Evolutionary conservation across 1,284 basidiomycete genomes (phyloP), one percentile per base, ranked within the genome.

Genomic region (Macrocybe sp.): DNA sequence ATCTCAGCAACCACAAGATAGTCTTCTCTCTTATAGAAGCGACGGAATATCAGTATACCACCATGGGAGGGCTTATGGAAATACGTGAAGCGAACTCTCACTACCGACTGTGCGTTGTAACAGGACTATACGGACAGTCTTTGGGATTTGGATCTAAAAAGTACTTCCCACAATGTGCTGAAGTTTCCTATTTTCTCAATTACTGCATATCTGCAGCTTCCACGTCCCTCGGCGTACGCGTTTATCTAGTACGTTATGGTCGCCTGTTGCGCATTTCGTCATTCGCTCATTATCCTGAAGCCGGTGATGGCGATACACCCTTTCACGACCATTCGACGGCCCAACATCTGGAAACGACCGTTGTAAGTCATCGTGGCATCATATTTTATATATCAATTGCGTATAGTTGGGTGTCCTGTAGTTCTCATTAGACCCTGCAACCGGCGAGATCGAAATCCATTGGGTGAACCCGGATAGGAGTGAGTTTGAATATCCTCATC

Each of bases 401-500:
- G n/a, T 35, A 16, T 14, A 14, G 2, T 12, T 36, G 2, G 1
- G 16, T 10, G 4, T 29, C 10, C 9, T 12, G 6, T 30, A 51
- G 50, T 51, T 45, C 37, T 41, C 47, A 11, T 45, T 51, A 28
- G 34, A 49, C 37, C 11, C 10, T n/a, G 29, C 41, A 16, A 41
- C 47, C 10, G 38, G 46, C 37, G 50, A 51, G 35, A 45, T 51
- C 4, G 44, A 30, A 22, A 31, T 49, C 9, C 30, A 45, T 12
- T 51, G 50, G 50, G 42, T 51, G 7, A 51, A 51, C 37, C 47
- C 47, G 3, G 50, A 51, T 37, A 43, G 41, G 16, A 22, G 22
- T 22, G 22, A 22, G 22, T 22, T 22, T 22, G 22, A 2, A 22
- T 22, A 22, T 22, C 22, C 22, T 22, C 22, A 22, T 22, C 22